Percentiles rank a stretch among this genome's conserved stretches.
These are phyloP conservation scores for Cadophora malorum DNA, from an alignment of 2,329 filamentous ascomycete genomes.

Conservation along the genomic window DNA sequence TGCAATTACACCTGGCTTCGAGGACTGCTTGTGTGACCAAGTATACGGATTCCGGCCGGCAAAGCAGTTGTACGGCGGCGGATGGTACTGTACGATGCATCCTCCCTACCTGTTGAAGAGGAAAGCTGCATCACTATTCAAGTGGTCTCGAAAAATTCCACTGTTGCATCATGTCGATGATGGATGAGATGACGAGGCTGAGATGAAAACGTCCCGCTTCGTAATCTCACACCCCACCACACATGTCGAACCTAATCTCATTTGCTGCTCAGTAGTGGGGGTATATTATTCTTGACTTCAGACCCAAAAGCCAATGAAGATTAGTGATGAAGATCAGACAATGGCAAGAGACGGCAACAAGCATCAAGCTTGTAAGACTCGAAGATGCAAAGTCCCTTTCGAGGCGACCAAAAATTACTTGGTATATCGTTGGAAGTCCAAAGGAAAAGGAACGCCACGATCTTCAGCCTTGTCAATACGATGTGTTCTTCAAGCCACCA, in stretches of 20 bases:
- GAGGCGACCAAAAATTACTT: not conserved
- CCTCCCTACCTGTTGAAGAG: not conserved
- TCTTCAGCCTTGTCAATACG: constrained; percentile 18
- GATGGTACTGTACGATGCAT: not conserved
- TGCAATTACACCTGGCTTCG: not conserved
- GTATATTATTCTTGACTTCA: not conserved
- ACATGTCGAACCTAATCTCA: constrained; percentile 17
- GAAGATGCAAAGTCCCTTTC: not conserved
- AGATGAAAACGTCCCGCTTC: constrained; percentile 1
- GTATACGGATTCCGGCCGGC: not conserved
- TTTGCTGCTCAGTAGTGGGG: not conserved
- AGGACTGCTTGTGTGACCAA: not conserved
- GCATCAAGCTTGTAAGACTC: constrained; percentile 4
- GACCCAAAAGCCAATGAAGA: not conserved
- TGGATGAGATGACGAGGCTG: constrained; percentile 7
- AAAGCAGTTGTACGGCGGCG: not conserved
- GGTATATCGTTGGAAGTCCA: not conserved
- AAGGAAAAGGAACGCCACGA: not conserved
- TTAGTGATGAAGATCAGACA: constrained; percentile 3
- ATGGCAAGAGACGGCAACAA: not conserved
- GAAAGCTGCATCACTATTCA: constrained; percentile 4
- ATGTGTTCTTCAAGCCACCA: constrained; percentile 3
- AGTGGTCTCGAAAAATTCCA: not conserved
- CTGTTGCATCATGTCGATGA: not conserved
- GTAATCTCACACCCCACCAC: constrained; percentile 3